Conservation (phyloP, 331 rosid species). For the Acacia pycnantha region DNA sequence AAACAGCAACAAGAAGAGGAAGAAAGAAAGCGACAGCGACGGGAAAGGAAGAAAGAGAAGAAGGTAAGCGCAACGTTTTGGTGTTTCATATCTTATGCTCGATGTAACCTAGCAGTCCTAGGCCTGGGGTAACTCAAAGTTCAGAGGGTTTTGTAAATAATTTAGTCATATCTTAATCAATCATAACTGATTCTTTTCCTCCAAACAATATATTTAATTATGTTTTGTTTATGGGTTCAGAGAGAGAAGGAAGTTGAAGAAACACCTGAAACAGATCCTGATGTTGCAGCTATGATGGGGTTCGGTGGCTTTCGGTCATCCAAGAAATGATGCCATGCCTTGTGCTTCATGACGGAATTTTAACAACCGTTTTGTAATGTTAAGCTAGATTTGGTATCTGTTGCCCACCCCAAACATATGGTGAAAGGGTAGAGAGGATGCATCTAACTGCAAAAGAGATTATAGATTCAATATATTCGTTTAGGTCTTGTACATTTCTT, state of each 20-base stretch:
- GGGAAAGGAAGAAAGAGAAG: conserved; percentile 93
- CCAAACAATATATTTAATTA: neutral
- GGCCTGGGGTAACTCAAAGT: too few species aligned
- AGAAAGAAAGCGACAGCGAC: conserved; percentile 83
- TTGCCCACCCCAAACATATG: conserved; percentile 9
- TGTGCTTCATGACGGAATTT: conserved; percentile 27
- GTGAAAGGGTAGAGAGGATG: conserved; percentile 1
- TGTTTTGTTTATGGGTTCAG: conserved; percentile 44
- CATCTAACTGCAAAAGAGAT: neutral
- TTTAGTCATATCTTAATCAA: neutral
- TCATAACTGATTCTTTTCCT: neutral
- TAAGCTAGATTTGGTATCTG: conserved; percentile 22
- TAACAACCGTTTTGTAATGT: conserved; percentile 22
- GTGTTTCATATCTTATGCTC: conserved; percentile 2
- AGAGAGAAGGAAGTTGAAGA: conserved; percentile 81
- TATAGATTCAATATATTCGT: conserved; percentile 14
- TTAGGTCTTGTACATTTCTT: conserved; percentile 35
- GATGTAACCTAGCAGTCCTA: neutral
- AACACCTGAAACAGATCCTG: conserved; percentile 80
- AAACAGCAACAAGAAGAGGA: conserved; percentile 98
- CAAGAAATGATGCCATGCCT: conserved; percentile 53
- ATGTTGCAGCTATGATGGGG: conserved; percentile 97
- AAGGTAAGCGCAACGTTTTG: conserved; percentile 50
- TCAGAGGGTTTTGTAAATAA: too few species aligned
- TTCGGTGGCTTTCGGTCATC: conserved; percentile 91